Base-by-base conservation (phyloP, 2,329 filamentous ascomycete species). In the Xylaria sp. region DNA sequence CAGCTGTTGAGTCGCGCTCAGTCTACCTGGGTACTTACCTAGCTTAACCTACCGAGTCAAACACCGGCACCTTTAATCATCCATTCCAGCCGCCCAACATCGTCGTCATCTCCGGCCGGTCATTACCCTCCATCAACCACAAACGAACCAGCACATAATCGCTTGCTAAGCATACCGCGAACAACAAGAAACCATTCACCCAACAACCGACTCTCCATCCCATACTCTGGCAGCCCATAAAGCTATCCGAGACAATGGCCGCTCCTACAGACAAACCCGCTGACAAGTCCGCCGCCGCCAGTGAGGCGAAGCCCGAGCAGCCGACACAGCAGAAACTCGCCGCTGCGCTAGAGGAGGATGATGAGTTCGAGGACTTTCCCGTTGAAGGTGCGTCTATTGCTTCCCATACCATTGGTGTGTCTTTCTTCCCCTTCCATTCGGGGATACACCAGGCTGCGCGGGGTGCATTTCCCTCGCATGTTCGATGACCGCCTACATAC, bases 311-410 rank as follows among this genome's bases (percentile, higher is more conserved):
- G 72, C 72, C 81, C 78, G 76, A 78, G 64, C 75, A 78, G 60
- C 80, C 83, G 68, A 80, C 82, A 68, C 81, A 87, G 72, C 81
- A 87, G 74, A 90, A 90, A 77, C 82, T 87, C 60, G 77, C 82
- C 56, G 81, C 89, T 33, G 86, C 90, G 60, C 85, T 98, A 27
- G 95, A 97, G 77, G 95, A 99, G 77, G 95, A 99, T 74, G 95
- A 99, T 77, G 95, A 99, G 81, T 99, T 99, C 73, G 95, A 99
- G 76, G 95, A 99, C 77, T 99, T 99, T 74, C 95, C 95, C 25
- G 91, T 96, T 58, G 94, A 99, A 80, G 93, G 95, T 97, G 79
- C 41, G 81, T 67, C n/a, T 48, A 15, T 40, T 31, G 1, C 15
- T 38, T 11, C 13, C 8, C 11, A n/a, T 19, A 31, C 29, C 31